Evolutionary conservation across 1,284 basidiomycete genomes (phyloP).

Genomic region (Tilletia setariae): DNA sequence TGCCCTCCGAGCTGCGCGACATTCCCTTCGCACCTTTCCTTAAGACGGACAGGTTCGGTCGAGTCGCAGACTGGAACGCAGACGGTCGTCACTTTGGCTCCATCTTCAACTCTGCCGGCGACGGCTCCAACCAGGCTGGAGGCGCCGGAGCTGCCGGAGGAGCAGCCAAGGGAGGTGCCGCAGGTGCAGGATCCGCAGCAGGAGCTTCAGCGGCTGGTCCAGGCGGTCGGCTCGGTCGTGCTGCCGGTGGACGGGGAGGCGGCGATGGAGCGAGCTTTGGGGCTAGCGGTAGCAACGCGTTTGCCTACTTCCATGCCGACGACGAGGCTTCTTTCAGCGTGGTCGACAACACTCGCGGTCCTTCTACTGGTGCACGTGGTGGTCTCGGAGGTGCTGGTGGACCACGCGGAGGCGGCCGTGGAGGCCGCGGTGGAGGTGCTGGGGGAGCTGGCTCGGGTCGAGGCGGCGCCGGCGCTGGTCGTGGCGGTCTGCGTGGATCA

Average conservation of each 20-base stretch:
- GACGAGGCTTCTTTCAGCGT: conserved; percentile 97
- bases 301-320: conserved; percentile 96
- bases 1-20: conserved; percentile 47
- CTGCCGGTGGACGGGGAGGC: conserved; percentile 57
- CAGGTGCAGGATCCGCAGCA: background rate
- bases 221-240: background rate
- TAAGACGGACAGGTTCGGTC: conserved; percentile 95
- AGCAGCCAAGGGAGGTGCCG: conserved; percentile 12
- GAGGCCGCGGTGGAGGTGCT: conserved; percentile 35
- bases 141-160: conserved; percentile 60
- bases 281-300: conserved; percentile 65
- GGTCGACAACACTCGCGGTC: conserved; percentile 72
- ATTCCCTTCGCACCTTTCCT: conserved; percentile 83
- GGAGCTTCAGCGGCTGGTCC: conserved; percentile 24
- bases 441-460: conserved; percentile 26
- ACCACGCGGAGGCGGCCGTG: conserved; percentile 38
- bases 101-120: conserved; percentile 61
- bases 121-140: conserved; percentile 22
- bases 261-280: conserved; percentile 59
- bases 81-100: conserved; percentile 57
- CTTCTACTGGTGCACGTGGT: conserved; percentile 32
- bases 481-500: background rate
- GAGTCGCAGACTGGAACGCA: conserved; percentile 89
- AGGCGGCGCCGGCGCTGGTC: conserved; percentile 21
- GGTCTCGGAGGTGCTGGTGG: conserved; percentile 41